A percentile compares a stretch with the other conserved stretches of the same genome.
phyloP scores from a whole-genome alignment of 176 grass and related monocot genomes.

The Oryza nivara region DNA sequence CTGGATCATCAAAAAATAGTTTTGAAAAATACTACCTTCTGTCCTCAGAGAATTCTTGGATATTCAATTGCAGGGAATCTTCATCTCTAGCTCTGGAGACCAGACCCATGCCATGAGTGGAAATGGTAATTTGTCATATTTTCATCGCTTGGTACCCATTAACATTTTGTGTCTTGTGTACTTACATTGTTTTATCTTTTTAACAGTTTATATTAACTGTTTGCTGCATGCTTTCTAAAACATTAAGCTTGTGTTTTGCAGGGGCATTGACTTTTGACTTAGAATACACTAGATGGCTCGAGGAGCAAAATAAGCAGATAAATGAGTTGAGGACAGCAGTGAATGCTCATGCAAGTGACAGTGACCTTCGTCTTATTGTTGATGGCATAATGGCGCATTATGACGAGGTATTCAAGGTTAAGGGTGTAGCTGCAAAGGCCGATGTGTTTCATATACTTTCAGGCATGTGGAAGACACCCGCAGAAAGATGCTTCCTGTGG shows the following conservation, averaged over 20 bases:
- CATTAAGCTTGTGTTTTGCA: conserved; percentile 33
- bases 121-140: conserved; percentile 50
- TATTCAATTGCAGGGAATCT: conserved; percentile 59
- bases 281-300: conserved; percentile 62
- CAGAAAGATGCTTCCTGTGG: conserved; percentile 66
- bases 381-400: conserved; percentile 68
- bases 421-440: conserved; percentile 58
- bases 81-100: conserved; percentile 77
- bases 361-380: conserved; percentile 56
- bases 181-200: background rate
- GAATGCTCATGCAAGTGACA: conserved; percentile 71
- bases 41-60: conserved; percentile 21
- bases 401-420: conserved; percentile 61
- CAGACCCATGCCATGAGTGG: conserved; percentile 70
- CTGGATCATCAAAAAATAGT: background rate
- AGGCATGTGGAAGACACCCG: conserved; percentile 71
- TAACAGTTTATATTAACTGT: conserved; percentile 17
- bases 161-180: conserved; percentile 1
- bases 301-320: conserved; percentile 65
- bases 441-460: conserved; percentile 72
- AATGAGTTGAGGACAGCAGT: conserved; percentile 65
- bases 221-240: background rate
- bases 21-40: background rate
- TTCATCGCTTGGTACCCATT: background rate
- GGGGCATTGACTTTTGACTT: conserved; percentile 60